Conservation (phyloP, 2,329 filamentous ascomycete species). For the Monascus ruber region DNA sequence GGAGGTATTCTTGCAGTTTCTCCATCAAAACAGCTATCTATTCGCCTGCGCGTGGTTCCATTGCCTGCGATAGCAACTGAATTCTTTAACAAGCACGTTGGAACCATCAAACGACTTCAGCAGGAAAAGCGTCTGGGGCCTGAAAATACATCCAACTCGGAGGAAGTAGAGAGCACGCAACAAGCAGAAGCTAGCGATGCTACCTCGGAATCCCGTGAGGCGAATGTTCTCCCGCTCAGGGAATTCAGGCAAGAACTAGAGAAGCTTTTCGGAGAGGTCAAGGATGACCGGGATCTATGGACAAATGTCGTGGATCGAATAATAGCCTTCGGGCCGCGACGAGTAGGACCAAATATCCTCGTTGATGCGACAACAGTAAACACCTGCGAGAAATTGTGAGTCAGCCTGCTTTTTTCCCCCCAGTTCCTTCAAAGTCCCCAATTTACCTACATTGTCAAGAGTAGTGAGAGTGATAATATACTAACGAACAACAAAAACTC, state of each 20-base stretch:
- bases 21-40: slow-evolving; percentile 71
- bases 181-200: slow-evolving; percentile 24
- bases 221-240: slow-evolving; percentile 53
- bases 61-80: slow-evolving; percentile 68
- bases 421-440: background rate
- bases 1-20: slow-evolving; percentile 67
- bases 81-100: slow-evolving; percentile 69
- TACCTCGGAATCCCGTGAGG: slow-evolving; percentile 44
- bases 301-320: slow-evolving; percentile 66
- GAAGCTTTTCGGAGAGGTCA: slow-evolving; percentile 53
- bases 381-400: slow-evolving; percentile 62
- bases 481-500: background rate
- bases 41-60: slow-evolving; percentile 67
- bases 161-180: slow-evolving; percentile 11
- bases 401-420: slow-evolving; percentile 5
- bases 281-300: slow-evolving; percentile 67
- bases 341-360: slow-evolving; percentile 78
- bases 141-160: slow-evolving; percentile 20
- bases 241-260: slow-evolving; percentile 69
- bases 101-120: slow-evolving; percentile 68
- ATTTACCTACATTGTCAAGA: background rate
- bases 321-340: slow-evolving; percentile 75
- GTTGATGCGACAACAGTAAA: slow-evolving; percentile 68
- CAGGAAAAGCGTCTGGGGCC: slow-evolving; percentile 52
- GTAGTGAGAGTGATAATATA: background rate